phyloP scores from a whole-genome alignment of 208 protist species.

The Trypanosoma melophagium region DNA sequence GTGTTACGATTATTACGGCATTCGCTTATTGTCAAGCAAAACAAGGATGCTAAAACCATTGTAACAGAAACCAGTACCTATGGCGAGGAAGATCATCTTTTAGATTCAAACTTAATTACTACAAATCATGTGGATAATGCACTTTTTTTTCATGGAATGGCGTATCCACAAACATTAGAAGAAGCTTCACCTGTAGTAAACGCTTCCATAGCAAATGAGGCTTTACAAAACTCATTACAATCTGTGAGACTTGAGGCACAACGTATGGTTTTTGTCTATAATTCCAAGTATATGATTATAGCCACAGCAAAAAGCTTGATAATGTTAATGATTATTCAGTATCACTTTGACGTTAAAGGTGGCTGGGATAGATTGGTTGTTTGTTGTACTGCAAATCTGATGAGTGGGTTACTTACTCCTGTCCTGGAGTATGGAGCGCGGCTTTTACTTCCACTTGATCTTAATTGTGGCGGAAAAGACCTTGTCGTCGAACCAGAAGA shows the following conservation, averaged over 20 bases:
- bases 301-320: constrained; percentile 46
- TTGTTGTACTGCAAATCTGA: constrained; percentile 56
- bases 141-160: constrained; percentile 27
- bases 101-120: background rate
- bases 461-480: constrained; percentile 6
- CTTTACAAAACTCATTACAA: constrained; percentile 38
- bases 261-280: constrained; percentile 44
- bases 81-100: constrained; percentile 6
- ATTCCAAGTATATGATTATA: constrained; percentile 56
- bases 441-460: constrained; percentile 43
- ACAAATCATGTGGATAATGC: constrained; percentile 15
- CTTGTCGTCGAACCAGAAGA: constrained; percentile 44
- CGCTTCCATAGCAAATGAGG: constrained; percentile 41
- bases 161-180: constrained; percentile 1
- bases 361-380: constrained; percentile 59
- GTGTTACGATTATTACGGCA: constrained; percentile 36
- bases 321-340: constrained; percentile 66
- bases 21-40: constrained; percentile 34
- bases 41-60: background rate
- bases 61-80: background rate
- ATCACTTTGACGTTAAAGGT: constrained; percentile 47
- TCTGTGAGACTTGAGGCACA: constrained; percentile 46
- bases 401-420: constrained; percentile 50
- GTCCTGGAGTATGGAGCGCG: constrained; percentile 51
- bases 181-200: constrained; percentile 31